A percentile compares a stretch with the other conserved stretches of the same genome.
phyloP scores from a whole-genome alignment of 371 early-diverging fungal species.

The Mortierella sp. region DNA sequence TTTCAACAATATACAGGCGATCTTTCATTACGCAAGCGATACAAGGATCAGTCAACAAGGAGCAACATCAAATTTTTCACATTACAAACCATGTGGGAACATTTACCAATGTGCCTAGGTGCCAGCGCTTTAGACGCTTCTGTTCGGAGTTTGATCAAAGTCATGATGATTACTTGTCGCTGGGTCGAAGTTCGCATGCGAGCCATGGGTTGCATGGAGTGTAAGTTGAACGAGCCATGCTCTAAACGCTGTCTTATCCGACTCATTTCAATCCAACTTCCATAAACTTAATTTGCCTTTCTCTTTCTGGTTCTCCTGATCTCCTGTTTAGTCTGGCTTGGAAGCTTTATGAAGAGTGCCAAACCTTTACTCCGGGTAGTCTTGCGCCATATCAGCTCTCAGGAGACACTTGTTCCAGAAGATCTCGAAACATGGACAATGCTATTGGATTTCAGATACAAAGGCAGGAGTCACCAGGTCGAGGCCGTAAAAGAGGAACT shows the following conservation, averaged over 20 bases:
- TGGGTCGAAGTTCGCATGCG: slow-evolving; percentile 49
- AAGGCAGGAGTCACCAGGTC: slow-evolving; percentile 39
- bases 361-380: slow-evolving; percentile 40
- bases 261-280: too few relatives aligned
- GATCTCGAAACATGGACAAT: slow-evolving; percentile 46
- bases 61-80: slow-evolving; percentile 34
- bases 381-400: slow-evolving; percentile 40
- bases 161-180: slow-evolving; percentile 49
- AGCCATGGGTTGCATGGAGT: slow-evolving; percentile 51
- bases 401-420: slow-evolving; percentile 18
- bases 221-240: slow-evolving; percentile 18
- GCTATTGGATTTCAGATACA: slow-evolving; percentile 48
- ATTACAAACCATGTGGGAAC: slow-evolving; percentile 38
- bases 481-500: slow-evolving; percentile 50
- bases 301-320: background rate
- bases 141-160: slow-evolving; percentile 44
- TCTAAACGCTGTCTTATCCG: too few relatives aligned
- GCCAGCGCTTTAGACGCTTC: slow-evolving; percentile 31
- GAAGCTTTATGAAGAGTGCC: slow-evolving; percentile 35
- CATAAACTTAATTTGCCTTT: background rate
- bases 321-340: slow-evolving; percentile 44
- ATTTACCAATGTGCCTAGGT: slow-evolving; percentile 23
- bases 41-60: slow-evolving; percentile 24
- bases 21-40: slow-evolving; percentile 7
- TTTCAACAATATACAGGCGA: slow-evolving; percentile 27